Evolutionary conservation across 1,284 basidiomycete species (phyloP).

Genomic region (Boletus calvinii): DNA sequence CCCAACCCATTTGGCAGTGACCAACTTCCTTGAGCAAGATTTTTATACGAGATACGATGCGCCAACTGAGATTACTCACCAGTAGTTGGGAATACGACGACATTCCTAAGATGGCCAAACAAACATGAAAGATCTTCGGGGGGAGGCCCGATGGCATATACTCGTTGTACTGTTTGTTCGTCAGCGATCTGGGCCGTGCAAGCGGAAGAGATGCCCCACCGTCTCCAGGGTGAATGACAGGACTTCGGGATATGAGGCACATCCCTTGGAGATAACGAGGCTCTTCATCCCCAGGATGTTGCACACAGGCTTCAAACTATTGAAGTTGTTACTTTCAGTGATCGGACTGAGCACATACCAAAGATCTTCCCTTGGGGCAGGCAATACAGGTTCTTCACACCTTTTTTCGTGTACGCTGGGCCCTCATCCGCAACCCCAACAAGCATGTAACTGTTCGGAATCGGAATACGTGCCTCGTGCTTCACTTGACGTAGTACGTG

Average conservation of each 20-base stretch:
- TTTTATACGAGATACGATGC: too few species aligned
- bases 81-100: constrained; percentile 10
- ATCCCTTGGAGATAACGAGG: constrained; percentile 54
- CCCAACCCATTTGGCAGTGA: constrained; percentile 12
- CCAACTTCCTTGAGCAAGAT: constrained; percentile 4
- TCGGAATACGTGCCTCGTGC: constrained; percentile 64
- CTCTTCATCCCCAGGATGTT: constrained; percentile 42
- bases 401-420: constrained; percentile 50
- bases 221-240: constrained; percentile 69
- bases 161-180: constrained; percentile 54
- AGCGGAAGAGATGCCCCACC: constrained; percentile 38
- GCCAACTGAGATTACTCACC: constrained; percentile 1
- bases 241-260: constrained; percentile 61
- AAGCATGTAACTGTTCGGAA: constrained; percentile 62
- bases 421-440: constrained; percentile 80
- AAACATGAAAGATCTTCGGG: constrained; percentile 54
- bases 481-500: constrained; percentile 69
- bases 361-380: constrained; percentile 58
- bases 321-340: constrained; percentile 10
- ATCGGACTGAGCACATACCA: constrained; percentile 41
- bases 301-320: constrained; percentile 55
- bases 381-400: constrained; percentile 51
- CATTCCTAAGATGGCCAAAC: constrained; percentile 42
- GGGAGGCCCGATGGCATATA: constrained; percentile 68
- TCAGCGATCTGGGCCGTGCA: constrained; percentile 1